phyloP scores from a whole-genome alignment of 2,329 filamentous ascomycete species.

The Alternaria sp. region DNA sequence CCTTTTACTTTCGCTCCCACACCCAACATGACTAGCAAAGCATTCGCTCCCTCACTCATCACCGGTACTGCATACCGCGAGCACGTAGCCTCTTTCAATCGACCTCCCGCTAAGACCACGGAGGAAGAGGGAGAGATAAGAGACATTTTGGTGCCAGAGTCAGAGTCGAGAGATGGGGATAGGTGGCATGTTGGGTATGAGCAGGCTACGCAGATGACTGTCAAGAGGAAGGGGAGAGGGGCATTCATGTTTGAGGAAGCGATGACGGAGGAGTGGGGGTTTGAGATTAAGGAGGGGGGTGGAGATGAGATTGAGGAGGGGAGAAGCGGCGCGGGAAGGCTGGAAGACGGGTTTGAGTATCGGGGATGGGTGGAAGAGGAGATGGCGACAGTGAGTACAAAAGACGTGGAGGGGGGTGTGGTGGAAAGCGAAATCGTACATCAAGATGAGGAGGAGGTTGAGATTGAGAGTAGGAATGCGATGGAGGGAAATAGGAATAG shows the following conservation, averaged over 20 bases:
- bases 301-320: not conserved
- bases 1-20: no score
- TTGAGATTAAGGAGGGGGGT: no score
- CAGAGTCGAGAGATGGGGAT: not conserved
- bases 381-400: not conserved
- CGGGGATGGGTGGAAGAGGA: not conserved
- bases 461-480: not conserved
- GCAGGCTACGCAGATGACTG: not conserved
- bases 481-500: not conserved
- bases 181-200: not conserved
- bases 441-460: not conserved
- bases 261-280: not conserved
- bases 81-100: not conserved
- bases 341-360: not conserved
- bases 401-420: not conserved
- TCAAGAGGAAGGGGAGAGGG: not conserved
- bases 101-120: not conserved
- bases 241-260: not conserved
- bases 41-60: not conserved
- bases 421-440: no score
- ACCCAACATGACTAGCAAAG: fast-evolving
- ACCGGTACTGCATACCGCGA: not conserved
- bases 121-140: not conserved
- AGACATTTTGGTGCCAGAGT: not conserved
- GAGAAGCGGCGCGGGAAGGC: fast-evolving